Conservation (phyloP, 306 rosid genomes). For the Senna tora region DNA sequence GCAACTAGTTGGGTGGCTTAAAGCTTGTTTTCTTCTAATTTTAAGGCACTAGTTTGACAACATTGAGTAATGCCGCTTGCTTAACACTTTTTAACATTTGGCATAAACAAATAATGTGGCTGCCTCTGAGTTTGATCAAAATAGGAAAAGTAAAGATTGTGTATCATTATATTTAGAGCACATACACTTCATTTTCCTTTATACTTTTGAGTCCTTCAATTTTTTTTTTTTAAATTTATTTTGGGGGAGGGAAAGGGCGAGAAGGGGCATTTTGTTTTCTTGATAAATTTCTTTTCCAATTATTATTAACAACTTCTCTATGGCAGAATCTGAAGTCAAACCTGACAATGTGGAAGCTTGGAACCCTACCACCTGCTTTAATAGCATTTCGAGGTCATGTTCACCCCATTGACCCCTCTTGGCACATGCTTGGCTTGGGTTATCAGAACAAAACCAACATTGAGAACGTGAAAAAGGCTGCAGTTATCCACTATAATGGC, state of each 20-base stretch:
- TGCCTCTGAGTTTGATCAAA: neutral
- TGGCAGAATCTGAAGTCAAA: conserved; percentile 91
- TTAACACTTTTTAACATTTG: neutral
- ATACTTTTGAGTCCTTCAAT: neutral
- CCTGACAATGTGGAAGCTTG: conserved; percentile 96
- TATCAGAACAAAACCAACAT: conserved; percentile 83
- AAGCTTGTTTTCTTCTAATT: neutral
- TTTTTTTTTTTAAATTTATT: neutral
- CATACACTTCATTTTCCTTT: conserved; percentile 3
- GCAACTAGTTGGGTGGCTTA: conserved; percentile 22
- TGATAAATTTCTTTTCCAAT: conserved; percentile 7
- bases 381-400: conserved; percentile 91
- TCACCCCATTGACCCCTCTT: conserved; percentile 87
- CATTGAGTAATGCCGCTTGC: neutral
- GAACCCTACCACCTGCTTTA: conserved; percentile 94
- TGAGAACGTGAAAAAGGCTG: conserved; percentile 76
- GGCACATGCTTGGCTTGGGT: conserved; percentile 99
- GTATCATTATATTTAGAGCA: neutral
- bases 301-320: conserved; percentile 42
- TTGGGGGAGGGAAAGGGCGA: neutral
- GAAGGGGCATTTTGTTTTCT: conserved; percentile 23
- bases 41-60: conserved; percentile 1
- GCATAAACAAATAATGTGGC: neutral
- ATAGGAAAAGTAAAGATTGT: neutral
- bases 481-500: conserved; percentile 98